These are phyloP conservation scores for Metschnikowia rubicola DNA, from an alignment of 805 yeast genomes.

Conservation along the genomic window DNA sequence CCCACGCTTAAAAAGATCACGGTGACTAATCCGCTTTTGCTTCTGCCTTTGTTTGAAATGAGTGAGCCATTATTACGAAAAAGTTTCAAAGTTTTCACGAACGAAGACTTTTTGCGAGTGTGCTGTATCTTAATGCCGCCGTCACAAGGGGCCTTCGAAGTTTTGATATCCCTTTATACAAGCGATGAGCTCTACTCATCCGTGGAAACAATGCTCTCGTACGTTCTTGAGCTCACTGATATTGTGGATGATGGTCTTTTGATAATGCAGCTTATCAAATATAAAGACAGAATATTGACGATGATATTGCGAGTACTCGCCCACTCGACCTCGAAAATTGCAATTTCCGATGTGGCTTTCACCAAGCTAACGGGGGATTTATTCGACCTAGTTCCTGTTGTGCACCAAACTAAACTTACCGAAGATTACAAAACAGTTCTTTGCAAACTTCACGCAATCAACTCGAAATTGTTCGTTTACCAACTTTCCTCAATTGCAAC, in stretches of 20 bases:
- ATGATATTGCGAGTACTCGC: constrained; percentile 28
- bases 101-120: constrained; percentile 36
- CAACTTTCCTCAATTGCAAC: constrained; percentile 23
- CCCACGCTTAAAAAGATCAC: constrained; percentile 27
- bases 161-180: constrained; percentile 22
- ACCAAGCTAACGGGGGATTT: constrained; percentile 23
- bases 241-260: constrained; percentile 29
- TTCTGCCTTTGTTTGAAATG: constrained; percentile 30
- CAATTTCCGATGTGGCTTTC: constrained; percentile 33
- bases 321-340: constrained; percentile 27
- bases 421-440: constrained; percentile 24
- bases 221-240: constrained; percentile 30
- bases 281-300: constrained; percentile 26
- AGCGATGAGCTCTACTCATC: constrained; percentile 30
- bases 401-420: constrained; percentile 29
- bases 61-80: constrained; percentile 26
- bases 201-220: constrained; percentile 25
- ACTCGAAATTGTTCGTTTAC: constrained; percentile 24
- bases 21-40: constrained; percentile 26
- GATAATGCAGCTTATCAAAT: constrained; percentile 36
- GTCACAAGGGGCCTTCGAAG: constrained; percentile 20
- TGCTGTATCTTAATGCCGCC: constrained; percentile 24
- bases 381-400: constrained; percentile 31
- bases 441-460: constrained; percentile 26
- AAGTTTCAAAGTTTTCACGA: constrained; percentile 22